Base-by-base conservation (phyloP, 495 filamentous ascomycete species). In the Penicillium ucsense region DNA sequence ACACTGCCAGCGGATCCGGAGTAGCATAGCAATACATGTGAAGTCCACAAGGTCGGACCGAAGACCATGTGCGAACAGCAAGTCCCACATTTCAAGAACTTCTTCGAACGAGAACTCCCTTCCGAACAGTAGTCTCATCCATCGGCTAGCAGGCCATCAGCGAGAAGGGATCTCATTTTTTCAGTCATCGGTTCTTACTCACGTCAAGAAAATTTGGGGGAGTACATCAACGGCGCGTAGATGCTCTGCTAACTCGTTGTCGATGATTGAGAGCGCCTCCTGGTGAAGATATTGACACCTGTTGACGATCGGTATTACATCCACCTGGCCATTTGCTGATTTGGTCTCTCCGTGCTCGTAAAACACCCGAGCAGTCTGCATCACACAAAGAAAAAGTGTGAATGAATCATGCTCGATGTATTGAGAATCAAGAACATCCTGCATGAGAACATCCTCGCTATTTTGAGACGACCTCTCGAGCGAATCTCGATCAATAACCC, bases 171-270 rank as follows among this genome's bases (percentile, higher is more conserved):
- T 11, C 31, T 35, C 12, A 7, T 7, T 6, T 5, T 5, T 4
- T 34, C 31, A 11, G 30, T 2, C 3, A 20, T 31, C 8, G 4
- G 4, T 9, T 29, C 28, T 27, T 10, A 60, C 48, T 68, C 64
- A 91, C 85, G 96, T 94, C 32, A 98, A 66, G 61, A 97, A 99
- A 39, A 99, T 85, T 52, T 99, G 92, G 3, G 92, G 94, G n/a
- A 97, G 64, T 50, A 99, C 82, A 42, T 96, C 90, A 35, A 95
- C 82, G 41, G 81, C 78, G 45, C 81, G 83, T 29, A 99, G 70
- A 59, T 95, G 91, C 35, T 77, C 76, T 4, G 89, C 86, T 33
- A 99, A 75, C 57, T 86, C 84, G 38, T 84, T 79, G 59, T 99
- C 92, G 9, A 87, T 74, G 41, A 79, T 81, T 53, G 79, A 78